Evolutionary conservation across 2,329 filamentous ascomycete genomes (phyloP).

Genomic region (Claviceps capensis): DNA sequence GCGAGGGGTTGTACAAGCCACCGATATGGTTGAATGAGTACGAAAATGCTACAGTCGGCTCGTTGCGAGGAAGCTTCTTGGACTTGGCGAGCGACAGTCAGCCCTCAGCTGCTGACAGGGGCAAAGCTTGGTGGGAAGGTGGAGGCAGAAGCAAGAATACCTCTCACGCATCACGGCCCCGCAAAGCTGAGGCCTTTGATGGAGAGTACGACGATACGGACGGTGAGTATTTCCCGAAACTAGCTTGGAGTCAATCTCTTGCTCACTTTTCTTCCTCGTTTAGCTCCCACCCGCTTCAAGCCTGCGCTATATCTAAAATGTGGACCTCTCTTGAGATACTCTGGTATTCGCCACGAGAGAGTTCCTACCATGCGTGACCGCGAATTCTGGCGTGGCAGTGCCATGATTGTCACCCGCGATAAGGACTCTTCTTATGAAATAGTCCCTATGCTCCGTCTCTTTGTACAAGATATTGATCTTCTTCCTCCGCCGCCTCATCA

Average conservation of each 20-base stretch:
- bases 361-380: constrained; percentile 34
- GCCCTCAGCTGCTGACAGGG: constrained; percentile 27
- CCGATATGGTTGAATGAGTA: constrained; percentile 56
- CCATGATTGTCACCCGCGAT: constrained; percentile 93
- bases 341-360: constrained; percentile 60
- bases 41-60: constrained; percentile 52
- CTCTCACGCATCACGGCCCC: constrained; percentile 31
- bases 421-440: constrained; percentile 70
- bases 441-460: constrained; percentile 66
- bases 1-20: constrained; percentile 43
- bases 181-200: constrained; percentile 50
- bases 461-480: constrained; percentile 74
- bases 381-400: constrained; percentile 82
- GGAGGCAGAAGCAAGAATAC: constrained; percentile 32
- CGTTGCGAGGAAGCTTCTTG: constrained; percentile 43
- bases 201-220: constrained; percentile 52
- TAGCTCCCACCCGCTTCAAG: constrained; percentile 58
- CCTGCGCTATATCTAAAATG: constrained; percentile 78
- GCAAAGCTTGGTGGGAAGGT: constrained; percentile 67
- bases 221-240: constrained; percentile 25
- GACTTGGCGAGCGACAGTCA: constrained; percentile 36
- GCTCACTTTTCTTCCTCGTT: neutral
- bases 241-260: neutral
- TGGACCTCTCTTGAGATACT: constrained; percentile 81
- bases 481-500: constrained; percentile 64